Evolutionary conservation across 2,329 filamentous ascomycete genomes (phyloP).

Genomic region (Lomentospora prolificans): DNA sequence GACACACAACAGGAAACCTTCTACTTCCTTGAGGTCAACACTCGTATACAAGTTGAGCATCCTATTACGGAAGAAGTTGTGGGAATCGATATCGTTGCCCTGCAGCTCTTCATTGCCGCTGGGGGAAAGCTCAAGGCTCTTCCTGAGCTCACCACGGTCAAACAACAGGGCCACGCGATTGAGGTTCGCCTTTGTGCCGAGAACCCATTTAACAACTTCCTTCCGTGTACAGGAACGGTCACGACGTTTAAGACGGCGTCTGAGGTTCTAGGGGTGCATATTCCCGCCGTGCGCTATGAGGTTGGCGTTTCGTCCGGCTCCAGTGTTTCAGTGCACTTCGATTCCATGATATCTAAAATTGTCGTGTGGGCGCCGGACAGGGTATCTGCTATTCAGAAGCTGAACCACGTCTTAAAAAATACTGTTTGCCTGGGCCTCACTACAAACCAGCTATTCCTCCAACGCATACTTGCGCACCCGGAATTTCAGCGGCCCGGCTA

Average conservation of each 20-base stretch:
- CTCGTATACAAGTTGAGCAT: conserved; percentile 35
- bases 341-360: conserved; percentile 34
- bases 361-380: conserved; percentile 26
- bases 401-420: conserved; percentile 18
- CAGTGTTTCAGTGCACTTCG: conserved; percentile 30
- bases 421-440: conserved; percentile 30
- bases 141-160: neutral
- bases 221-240: conserved; percentile 18
- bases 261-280: neutral
- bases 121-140: conserved; percentile 6
- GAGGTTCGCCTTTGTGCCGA: conserved; percentile 32
- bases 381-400: conserved; percentile 21
- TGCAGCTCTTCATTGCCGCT: conserved; percentile 8
- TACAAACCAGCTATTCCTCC: conserved; percentile 63
- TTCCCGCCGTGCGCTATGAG: conserved; percentile 26
- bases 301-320: conserved; percentile 24
- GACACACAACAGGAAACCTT: conserved; percentile 21
- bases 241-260: conserved; percentile 18
- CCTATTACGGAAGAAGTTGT: conserved; percentile 28
- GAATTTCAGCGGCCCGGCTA: conserved; percentile 54
- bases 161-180: conserved; percentile 25
- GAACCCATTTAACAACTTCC: conserved; percentile 17
- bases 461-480: conserved; percentile 49
- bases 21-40: conserved; percentile 36
- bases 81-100: conserved; percentile 26